phyloP scores from a whole-genome alignment of 2,329 filamentous ascomycete genomes.

The Xylaria sp. region DNA sequence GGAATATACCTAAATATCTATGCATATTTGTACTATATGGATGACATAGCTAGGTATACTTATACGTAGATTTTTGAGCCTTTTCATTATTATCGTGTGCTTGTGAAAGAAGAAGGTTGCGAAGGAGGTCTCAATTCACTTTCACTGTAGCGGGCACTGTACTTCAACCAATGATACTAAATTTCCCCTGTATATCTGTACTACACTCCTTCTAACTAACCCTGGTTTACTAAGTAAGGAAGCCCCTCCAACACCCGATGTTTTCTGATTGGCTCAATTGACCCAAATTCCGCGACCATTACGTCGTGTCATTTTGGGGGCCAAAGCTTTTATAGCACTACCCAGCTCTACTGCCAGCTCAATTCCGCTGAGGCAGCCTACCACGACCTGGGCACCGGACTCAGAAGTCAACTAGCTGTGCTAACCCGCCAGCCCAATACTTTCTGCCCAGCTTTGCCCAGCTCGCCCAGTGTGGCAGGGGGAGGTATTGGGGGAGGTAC shows the following conservation, averaged over 20 bases:
- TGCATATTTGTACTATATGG: too few relatives aligned
- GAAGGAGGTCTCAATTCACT: background rate
- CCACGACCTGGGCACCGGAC: background rate
- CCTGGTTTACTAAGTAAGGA: constrained; percentile 2
- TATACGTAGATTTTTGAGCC: background rate
- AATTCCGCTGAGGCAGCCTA: constrained; percentile 27
- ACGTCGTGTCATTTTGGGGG: constrained; percentile 25
- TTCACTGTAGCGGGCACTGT: constrained; percentile 25
- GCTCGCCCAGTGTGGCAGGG: constrained; percentile 6
- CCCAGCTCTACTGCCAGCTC: constrained; percentile 6
- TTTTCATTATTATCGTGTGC: background rate
- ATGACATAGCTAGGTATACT: background rate
- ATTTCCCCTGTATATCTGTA: constrained; percentile 6
- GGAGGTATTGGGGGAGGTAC: constrained; percentile 1
- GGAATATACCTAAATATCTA: too few relatives aligned
- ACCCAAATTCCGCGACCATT: constrained; percentile 21
- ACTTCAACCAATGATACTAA: background rate
- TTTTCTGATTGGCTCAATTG: constrained; percentile 23
- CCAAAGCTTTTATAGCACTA: constrained; percentile 3
- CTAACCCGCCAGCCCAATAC: too few relatives aligned
- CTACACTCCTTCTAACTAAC: background rate
- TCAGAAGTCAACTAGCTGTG: background rate
- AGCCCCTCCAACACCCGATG: constrained; percentile 3
- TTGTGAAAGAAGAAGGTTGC: background rate
- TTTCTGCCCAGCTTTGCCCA: constrained; percentile 1